Evolutionary conservation across 2,329 filamentous ascomycete species (phyloP).

Genomic region (Podosphaera fusca): DNA sequence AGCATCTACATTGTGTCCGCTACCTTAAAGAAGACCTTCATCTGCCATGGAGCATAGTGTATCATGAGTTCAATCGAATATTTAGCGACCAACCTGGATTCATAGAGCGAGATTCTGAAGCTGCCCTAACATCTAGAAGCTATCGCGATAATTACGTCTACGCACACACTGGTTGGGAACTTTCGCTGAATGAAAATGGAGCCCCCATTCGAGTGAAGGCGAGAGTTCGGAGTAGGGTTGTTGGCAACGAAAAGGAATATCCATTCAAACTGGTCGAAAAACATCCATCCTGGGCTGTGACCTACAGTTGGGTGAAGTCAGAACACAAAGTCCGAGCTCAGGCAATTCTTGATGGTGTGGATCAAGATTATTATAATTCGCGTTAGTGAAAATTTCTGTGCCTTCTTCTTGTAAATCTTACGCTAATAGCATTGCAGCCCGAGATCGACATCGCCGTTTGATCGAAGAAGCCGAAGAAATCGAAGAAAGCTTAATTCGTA

Average conservation of each 20-base stretch:
- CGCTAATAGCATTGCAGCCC: not conserved
- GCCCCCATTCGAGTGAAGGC: not conserved
- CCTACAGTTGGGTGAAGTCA: conserved; percentile 3
- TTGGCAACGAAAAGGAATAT: not conserved
- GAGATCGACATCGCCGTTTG: conserved; percentile 1
- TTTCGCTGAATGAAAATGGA: not conserved
- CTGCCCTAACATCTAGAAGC: not conserved
- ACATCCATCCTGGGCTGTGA: conserved; percentile 4
- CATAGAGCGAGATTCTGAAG: not conserved
- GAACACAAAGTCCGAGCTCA: conserved; percentile 3
- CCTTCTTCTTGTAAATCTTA: not conserved
- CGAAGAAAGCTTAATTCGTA: not conserved
- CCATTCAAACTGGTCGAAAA: conserved; percentile 4
- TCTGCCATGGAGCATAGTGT: not conserved
- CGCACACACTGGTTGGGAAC: not conserved
- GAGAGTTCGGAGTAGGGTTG: not conserved
- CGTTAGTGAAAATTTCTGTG: not conserved
- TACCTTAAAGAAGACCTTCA: conserved; percentile 2
- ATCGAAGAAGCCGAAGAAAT: not conserved
- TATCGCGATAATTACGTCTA: conserved; percentile 2
- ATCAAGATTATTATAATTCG: conserved; percentile 1
- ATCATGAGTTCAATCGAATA: not conserved
- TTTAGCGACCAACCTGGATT: conserved; percentile 1
- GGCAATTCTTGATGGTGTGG: conserved; percentile 1
- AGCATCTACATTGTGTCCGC: conserved; percentile 3